Evolutionary conservation across 2,329 filamentous ascomycete species (phyloP).

Genomic region (Nectriaceae sp.): DNA sequence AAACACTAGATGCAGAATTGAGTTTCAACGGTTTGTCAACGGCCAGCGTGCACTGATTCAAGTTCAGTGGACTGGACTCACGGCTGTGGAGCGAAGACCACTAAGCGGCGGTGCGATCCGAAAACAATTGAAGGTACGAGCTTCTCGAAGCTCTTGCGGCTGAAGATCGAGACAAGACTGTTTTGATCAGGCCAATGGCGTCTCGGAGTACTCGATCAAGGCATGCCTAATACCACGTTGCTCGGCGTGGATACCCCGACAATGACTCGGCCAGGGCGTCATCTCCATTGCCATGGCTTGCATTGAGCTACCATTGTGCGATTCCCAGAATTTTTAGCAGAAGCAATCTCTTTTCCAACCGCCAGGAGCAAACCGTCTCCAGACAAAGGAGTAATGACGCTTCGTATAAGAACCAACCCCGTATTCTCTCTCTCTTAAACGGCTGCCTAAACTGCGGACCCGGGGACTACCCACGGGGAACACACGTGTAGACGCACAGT

Average conservation of each 20-base stretch:
- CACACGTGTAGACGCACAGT: too few species aligned
- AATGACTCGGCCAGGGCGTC: not conserved
- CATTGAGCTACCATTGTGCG: not conserved
- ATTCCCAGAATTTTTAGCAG: not conserved
- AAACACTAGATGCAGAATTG: too few species aligned
- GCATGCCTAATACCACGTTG: not conserved
- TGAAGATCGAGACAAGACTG: too few species aligned
- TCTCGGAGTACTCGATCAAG: not conserved
- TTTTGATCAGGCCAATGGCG: too few species aligned
- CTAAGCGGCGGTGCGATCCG: not conserved
- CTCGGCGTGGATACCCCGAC: not conserved
- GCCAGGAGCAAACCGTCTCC: not conserved
- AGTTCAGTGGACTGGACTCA: too few species aligned
- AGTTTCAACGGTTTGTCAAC: too few species aligned
- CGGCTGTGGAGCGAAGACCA: not conserved
- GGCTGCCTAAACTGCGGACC: not conserved
- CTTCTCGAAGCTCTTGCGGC: not conserved
- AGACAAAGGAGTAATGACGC: too few species aligned
- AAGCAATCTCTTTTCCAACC: not conserved
- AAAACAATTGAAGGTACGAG: not conserved
- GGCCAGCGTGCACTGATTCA: too few species aligned
- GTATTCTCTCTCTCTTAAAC: not conserved
- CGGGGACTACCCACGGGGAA: too few species aligned
- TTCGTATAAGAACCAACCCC: not conserved
- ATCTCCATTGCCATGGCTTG: not conserved